These are phyloP conservation scores for Trifolium dubium DNA, from an alignment of 306 rosid species.

Conservation along the genomic window DNA sequence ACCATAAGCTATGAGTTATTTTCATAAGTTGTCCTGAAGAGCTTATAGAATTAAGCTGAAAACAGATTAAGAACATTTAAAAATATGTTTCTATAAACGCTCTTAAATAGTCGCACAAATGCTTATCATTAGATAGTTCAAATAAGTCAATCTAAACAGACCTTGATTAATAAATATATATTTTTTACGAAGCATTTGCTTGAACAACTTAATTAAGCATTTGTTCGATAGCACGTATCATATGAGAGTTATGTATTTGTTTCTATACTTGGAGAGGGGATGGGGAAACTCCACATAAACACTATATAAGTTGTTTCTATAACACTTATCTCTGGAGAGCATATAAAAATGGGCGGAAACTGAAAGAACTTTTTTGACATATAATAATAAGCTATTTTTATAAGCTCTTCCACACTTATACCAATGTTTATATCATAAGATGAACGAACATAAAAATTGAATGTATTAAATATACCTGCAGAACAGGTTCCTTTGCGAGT, in stretches of 20 bases:
- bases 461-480: conserved; percentile 63
- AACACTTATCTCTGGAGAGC: not conserved
- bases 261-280: not conserved
- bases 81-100: not conserved
- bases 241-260: not conserved
- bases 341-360: not conserved
- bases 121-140: not conserved
- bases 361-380: not conserved
- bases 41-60: not conserved
- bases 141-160: not conserved
- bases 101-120: not conserved
- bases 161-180: too few species aligned
- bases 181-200: not conserved
- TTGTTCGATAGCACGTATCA: not conserved
- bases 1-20: too few species aligned
- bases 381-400: not conserved
- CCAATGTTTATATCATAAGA: not conserved
- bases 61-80: not conserved
- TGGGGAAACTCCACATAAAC: not conserved
- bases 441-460: not conserved
- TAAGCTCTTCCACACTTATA: not conserved
- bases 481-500: conserved; percentile 91
- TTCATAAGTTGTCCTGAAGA: not conserved
- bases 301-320: not conserved
- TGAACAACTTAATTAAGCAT: not conserved